Percentiles rank a stretch among this genome's conserved stretches.
These are phyloP conservation scores for Oenanthe sinensis DNA, from an alignment of 129 eudicot genomes.

Conservation along the genomic window DNA sequence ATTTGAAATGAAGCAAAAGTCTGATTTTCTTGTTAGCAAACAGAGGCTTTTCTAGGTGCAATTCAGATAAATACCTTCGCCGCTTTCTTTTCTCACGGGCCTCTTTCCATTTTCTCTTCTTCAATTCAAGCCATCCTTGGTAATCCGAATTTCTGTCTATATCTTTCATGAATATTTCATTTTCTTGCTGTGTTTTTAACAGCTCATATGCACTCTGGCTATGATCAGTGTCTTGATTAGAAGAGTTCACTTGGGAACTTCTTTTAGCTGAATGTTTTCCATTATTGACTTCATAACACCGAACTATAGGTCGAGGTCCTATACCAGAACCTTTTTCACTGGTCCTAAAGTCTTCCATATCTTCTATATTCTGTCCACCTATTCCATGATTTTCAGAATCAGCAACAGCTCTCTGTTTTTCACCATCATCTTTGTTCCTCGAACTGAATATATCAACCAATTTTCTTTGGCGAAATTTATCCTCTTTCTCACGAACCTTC, in stretches of 20 bases:
- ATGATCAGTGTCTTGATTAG: slow-evolving; percentile 20
- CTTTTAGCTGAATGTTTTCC: slow-evolving; percentile 21
- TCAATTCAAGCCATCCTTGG: slow-evolving; percentile 82
- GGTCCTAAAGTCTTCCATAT: slow-evolving; percentile 80
- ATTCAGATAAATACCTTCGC: slow-evolving; percentile 48
- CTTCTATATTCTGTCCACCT: slow-evolving; percentile 42
- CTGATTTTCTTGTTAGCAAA: not conserved
- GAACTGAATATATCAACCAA: slow-evolving; percentile 58
- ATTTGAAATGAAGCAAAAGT: not conserved
- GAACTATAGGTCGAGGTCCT: slow-evolving; percentile 75
- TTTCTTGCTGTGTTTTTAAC: slow-evolving; percentile 22
- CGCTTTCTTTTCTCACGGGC: slow-evolving; percentile 75
- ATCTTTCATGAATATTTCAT: slow-evolving; percentile 21
- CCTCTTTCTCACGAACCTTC: slow-evolving; percentile 93
- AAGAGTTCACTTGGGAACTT: slow-evolving; percentile 19
- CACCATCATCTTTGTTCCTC: slow-evolving; percentile 30
- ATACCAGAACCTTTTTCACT: slow-evolving; percentile 29
- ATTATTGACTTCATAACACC: slow-evolving; percentile 44
- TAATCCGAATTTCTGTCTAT: slow-evolving; percentile 70
- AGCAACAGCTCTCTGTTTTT: slow-evolving; percentile 22
- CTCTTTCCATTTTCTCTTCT: slow-evolving; percentile 93
- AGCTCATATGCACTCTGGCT: slow-evolving; percentile 17
- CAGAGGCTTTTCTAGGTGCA: not conserved
- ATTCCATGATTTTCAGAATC: slow-evolving; percentile 17
- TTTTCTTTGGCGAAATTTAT: slow-evolving; percentile 83